Base-by-base conservation (phyloP, 2,329 filamentous ascomycete genomes). In the Paecilomyces variotii region DNA sequence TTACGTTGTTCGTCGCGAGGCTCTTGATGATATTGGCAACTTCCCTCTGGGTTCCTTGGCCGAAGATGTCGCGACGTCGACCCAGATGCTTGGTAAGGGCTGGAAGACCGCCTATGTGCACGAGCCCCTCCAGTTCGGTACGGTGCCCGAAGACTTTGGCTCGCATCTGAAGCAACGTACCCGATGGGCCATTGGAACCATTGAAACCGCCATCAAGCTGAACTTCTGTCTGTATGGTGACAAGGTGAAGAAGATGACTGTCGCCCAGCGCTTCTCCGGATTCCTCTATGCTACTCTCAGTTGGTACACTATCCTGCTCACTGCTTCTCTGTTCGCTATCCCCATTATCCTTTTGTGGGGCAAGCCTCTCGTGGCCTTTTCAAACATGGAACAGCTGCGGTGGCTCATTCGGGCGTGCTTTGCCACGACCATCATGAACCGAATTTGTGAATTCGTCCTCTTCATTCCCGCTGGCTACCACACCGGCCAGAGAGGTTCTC, bases 81-180 rank as follows among this genome's bases (percentile, higher is more conserved):
- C 80, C 0, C 72, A 83, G 30, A 79, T 87, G 67, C 78, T 86
- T 1, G 83, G 82, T 1, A 78, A 75, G 59, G 85, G 85, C 51
- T 87, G 84, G 84, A 82, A 80, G 65, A 86, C 83, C 1, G 83
- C 81, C 0, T 86, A 81, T 63, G 71, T 85, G 30, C 81, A 84
- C 62, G 84, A 87, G 64, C 77, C 79, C 3, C 74, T 87, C 2
- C 84, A 87, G 67, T 86, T 78, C 51, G 84, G 84, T 39, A 81
- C 80, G 1, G 72, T 74, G 1, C 72, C 65, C 26, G 72, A 74
- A 25, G 68, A 74, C 56, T 74, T 66, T 58, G 69, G 66, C 35
- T 67, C 68, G 60, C 70, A 72, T 58, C 64, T 69, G 57, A 73
- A 70, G 65, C 74, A 70, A 67, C 71, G 64, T 50, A 74, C 72